Base-by-base conservation (phyloP, 2,329 filamentous ascomycete genomes). In the Didymosphaeria variabile region DNA sequence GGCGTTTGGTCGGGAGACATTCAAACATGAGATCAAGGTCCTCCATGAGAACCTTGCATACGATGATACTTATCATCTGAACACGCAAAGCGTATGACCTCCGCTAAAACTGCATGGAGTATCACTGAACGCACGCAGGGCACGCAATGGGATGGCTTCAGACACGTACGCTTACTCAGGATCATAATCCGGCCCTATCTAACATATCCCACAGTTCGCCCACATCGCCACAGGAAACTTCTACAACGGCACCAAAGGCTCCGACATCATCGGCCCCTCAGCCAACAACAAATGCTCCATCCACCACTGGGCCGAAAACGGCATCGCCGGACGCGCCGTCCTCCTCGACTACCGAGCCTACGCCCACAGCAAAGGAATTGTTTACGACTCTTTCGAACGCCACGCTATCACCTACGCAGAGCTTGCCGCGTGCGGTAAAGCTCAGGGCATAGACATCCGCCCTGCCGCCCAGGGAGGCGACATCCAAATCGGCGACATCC, bases 371-470 rank as follows among this genome's bases (percentile, higher is more conserved):
- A 79, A 81, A 36, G 79, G 79, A 15, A 79, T 79, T 40, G 73
- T 76, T 17, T 81, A 81, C 57, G 79, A 82, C 38, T 74, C 80
- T 1, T 80, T 72, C 53, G 77, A 79, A 38, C 74, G 77, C 62
- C 77, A 82, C 52, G 72, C 77, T 19, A 82, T 82, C 57, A 74
- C 77, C 1, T 81, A 73, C 64, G 74, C 79, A 26, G 77, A 82
- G 13, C 81, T 93, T 0, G 84, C 86, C 56, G 81, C 83, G 9
- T 87, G 87, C 36, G 90, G 87, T 0, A 79, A 79, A 36, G 79
- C 84, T 38, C 87, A 91, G 65, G 85, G 85, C 0, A 79, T 91
- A 29, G 85, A 90, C 62, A 88, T 91, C 69, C 84, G 81, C 0
- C 84, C 86, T 0, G 78, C 79, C 3, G 72, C 80, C 0, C 82